Percentiles rank a stretch among this genome's conserved stretches.
These are phyloP conservation scores for Psilocybe azurescens DNA, from an alignment of 768 basidiomycete genomes.

Conservation along the genomic window DNA sequence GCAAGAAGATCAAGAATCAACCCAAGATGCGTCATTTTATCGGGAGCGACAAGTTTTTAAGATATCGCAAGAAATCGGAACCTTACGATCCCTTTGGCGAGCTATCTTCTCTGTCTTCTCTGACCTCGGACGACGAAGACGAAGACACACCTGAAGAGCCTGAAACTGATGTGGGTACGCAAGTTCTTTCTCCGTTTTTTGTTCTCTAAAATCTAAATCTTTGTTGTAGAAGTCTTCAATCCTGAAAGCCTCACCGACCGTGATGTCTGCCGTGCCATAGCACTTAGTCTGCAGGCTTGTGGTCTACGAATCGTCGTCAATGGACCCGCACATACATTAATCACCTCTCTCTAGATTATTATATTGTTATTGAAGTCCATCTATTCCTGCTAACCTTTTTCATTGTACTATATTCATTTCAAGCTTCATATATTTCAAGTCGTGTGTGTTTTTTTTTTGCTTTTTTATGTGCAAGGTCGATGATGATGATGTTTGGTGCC, in stretches of 20 bases:
- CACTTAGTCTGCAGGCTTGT: slow-evolving; percentile 10
- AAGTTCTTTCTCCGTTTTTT: not conserved
- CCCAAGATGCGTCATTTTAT: not conserved
- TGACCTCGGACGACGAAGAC: slow-evolving; percentile 6
- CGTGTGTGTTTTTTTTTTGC: not conserved
- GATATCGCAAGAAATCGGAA: not conserved
- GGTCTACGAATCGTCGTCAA: not conserved
- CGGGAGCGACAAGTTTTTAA: not conserved
- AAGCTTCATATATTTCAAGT: not conserved
- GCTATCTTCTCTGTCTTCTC: slow-evolving; percentile 10
- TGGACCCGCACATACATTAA: not conserved
- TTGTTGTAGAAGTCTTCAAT: slow-evolving; percentile 17
- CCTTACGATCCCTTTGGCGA: slow-evolving; percentile 8
- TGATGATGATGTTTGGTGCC: no score
- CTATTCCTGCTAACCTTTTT: not conserved
- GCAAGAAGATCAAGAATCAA: not conserved
- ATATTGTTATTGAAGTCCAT: not conserved
- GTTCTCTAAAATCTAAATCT: slow-evolving; percentile 5
- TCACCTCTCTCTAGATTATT: not conserved
- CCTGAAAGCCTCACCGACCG: slow-evolving; percentile 27
- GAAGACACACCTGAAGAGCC: slow-evolving; percentile 1
- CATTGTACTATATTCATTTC: not conserved
- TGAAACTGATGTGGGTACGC: slow-evolving; percentile 12
- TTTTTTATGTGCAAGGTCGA: not conserved
- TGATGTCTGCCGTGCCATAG: slow-evolving; percentile 31